phyloP scores from a whole-genome alignment of 2,329 filamentous ascomycete species.

The Tricladium varicosporioides region DNA sequence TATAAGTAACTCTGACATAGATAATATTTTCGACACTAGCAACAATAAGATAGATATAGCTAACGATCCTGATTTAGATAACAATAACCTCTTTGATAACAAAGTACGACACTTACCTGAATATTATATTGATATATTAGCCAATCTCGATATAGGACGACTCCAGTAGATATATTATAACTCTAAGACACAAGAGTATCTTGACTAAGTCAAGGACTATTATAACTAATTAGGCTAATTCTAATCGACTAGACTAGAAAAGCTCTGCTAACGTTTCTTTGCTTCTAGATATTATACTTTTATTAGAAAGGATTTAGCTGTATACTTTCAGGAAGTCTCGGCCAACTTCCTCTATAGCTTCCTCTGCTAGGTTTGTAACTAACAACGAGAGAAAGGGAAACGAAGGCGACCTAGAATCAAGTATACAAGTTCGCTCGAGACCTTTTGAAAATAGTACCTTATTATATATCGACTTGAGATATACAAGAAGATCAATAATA shows the following conservation, averaged over 20 bases:
- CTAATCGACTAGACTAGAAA: neutral
- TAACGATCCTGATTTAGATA: constrained; percentile 4
- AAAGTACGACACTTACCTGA: constrained; percentile 13
- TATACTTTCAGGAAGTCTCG: neutral
- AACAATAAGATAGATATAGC: constrained; percentile 3
- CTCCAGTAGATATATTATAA: constrained; percentile 11
- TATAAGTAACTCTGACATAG: constrained; percentile 4
- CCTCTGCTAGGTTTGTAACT: neutral
- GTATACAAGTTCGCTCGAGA: constrained; percentile 14
- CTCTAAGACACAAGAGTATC: constrained; percentile 6
- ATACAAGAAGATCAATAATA: constrained; percentile 4
- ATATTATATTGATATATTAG: constrained; percentile 11
- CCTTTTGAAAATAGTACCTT: constrained; percentile 16
- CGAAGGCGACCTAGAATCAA: constrained; percentile 21
- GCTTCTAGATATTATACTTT: neutral
- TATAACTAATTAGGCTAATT: neutral
- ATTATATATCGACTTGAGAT: neutral
- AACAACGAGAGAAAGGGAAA: neutral
- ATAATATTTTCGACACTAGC: constrained; percentile 5
- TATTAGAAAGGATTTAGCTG: neutral
- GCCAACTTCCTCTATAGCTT: neutral
- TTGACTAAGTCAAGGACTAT: constrained; percentile 11
- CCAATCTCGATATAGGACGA: constrained; percentile 10
- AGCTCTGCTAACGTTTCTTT: neutral
- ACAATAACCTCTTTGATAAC: constrained; percentile 9